Evolutionary conservation across 2,329 filamentous ascomycete species (phyloP).

Genomic region (Lachnellula subtilissima): DNA sequence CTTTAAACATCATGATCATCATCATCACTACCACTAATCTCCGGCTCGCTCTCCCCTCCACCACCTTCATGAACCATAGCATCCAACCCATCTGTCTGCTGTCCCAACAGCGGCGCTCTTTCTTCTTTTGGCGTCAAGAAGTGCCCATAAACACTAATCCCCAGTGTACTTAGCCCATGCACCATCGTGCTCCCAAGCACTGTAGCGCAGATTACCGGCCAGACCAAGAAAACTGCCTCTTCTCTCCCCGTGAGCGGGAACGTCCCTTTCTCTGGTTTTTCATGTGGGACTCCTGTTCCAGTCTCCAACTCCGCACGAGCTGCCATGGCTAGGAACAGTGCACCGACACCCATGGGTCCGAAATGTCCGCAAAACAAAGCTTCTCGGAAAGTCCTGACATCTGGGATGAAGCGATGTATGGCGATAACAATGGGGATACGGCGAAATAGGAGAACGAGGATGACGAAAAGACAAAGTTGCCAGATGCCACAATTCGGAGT

Average conservation of each 20-base stretch:
- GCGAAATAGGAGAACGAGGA: conserved; percentile 46
- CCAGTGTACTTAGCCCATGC: conserved; percentile 48
- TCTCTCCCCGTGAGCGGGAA: conserved; percentile 32
- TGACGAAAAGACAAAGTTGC: conserved; percentile 41
- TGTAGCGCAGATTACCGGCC: conserved; percentile 51
- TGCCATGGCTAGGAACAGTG: conserved; percentile 52
- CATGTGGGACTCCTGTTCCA: conserved; percentile 39
- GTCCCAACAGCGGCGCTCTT: conserved; percentile 44
- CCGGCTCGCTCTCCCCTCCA: conserved; percentile 21
- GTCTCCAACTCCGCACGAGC: conserved; percentile 48
- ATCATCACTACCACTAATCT: conserved; percentile 1
- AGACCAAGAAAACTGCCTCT: conserved; percentile 42
- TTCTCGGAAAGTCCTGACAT: conserved; percentile 45
- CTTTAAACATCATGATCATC: neutral
- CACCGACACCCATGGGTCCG: conserved; percentile 53
- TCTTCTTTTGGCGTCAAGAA: conserved; percentile 41
- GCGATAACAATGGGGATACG: conserved; percentile 47
- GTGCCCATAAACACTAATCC: conserved; percentile 45
- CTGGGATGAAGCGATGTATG: conserved; percentile 43
- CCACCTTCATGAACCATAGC: conserved; percentile 45
- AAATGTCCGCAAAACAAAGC: conserved; percentile 53
- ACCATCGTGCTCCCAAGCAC: conserved; percentile 50
- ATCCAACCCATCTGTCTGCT: conserved; percentile 44
- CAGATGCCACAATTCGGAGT: conserved; percentile 37
- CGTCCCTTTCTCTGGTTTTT: conserved; percentile 35